A percentile compares a stretch with the other conserved stretches of the same genome.
Evolutionary conservation across 345 rosid genomes (phyloP).

Genomic region (Isatis tinctoria): DNA sequence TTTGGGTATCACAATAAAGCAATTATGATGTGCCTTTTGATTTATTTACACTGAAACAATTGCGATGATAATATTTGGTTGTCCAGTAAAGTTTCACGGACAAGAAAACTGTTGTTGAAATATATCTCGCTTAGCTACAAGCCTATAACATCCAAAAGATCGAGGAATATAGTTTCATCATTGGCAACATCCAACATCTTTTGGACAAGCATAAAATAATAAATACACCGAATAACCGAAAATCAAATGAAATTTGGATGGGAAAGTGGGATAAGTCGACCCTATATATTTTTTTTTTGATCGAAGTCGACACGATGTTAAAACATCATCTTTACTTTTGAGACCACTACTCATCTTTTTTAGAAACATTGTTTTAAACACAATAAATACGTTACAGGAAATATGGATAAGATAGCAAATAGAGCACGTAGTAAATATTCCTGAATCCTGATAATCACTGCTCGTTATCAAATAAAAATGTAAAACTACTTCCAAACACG

Average conservation of each 20-base stretch:
- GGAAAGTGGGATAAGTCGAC: neutral
- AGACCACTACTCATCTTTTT: neutral
- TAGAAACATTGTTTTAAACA: neutral
- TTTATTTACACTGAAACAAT: neutral
- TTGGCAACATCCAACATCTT: too few species aligned
- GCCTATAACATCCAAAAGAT: too few species aligned
- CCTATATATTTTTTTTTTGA: too few species aligned
- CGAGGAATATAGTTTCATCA: too few species aligned
- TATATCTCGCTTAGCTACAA: too few species aligned
- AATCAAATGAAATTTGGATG: neutral
- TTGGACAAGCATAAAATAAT: too few species aligned
- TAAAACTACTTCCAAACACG: neutral
- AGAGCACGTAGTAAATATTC: neutral
- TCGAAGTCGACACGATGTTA: too few species aligned
- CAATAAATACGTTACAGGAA: neutral
- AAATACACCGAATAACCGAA: too few species aligned
- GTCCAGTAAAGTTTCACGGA: too few species aligned
- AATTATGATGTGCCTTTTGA: neutral
- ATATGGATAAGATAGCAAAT: neutral
- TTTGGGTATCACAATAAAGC: neutral
- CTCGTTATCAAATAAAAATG: neutral
- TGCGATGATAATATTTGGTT: neutral
- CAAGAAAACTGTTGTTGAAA: too few species aligned
- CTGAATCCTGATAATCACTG: neutral
- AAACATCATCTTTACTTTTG: neutral